Evolutionary conservation across 768 basidiomycete genomes (phyloP).

Genomic region (Stropharia rugosoannulata): DNA sequence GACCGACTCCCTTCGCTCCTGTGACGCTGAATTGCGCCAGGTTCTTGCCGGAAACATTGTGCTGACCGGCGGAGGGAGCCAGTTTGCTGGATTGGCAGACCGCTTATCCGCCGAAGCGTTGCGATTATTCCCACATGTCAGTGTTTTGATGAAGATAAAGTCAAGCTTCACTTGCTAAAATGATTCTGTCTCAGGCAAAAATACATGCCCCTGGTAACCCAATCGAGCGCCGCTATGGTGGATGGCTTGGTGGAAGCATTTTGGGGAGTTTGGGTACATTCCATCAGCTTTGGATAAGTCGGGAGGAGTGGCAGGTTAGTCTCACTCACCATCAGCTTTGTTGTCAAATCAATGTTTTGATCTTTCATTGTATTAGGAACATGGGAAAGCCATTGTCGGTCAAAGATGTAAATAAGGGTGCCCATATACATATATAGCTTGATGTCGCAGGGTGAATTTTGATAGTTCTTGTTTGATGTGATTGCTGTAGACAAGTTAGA

Average conservation of each 20-base stretch:
- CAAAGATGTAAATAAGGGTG: conserved; percentile 78
- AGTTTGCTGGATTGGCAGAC: conserved; percentile 84
- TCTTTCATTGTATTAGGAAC: conserved; percentile 50
- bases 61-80: conserved; percentile 90
- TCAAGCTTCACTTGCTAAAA: not conserved
- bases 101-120: conserved; percentile 76
- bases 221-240: conserved; percentile 85
- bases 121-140: conserved; percentile 75
- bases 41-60: conserved; percentile 92
- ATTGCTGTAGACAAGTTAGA: not conserved
- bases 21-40: conserved; percentile 90
- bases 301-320: conserved; percentile 87
- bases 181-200: conserved; percentile 56
- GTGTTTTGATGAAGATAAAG: conserved; percentile 24
- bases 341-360: not conserved
- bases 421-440: not conserved
- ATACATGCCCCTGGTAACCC: conserved; percentile 92
- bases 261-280: conserved; percentile 94
- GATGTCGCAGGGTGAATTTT: not conserved
- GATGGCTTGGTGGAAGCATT: conserved; percentile 96
- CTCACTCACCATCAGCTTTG: not conserved
- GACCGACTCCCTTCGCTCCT: conserved; percentile 72
- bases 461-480: not conserved
- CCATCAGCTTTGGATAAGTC: conserved; percentile 96
- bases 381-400: conserved; percentile 78